Evolutionary conservation across 176 grass and related monocot genomes (phyloP).

Genomic region (Bromus sterilis): DNA sequence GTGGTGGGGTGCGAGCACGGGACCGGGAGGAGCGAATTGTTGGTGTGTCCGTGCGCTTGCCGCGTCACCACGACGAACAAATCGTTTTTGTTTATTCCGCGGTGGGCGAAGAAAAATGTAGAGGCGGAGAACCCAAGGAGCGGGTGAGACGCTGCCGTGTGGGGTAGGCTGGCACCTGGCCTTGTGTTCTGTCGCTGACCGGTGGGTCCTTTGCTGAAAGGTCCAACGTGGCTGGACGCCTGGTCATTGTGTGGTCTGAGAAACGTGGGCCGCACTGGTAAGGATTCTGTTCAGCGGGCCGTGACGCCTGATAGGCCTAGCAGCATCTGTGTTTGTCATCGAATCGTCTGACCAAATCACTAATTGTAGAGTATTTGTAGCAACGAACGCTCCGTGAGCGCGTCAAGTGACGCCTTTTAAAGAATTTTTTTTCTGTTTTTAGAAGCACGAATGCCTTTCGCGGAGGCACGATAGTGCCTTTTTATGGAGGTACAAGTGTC

Average conservation of each 20-base stretch:
- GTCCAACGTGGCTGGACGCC: neutral
- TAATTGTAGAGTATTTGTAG: no score
- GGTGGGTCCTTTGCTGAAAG: neutral
- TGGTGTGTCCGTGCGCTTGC: conserved; percentile 1
- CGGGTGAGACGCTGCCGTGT: conserved; percentile 4
- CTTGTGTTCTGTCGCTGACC: neutral
- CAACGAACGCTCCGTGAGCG: no score
- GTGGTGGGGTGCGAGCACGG: neutral
- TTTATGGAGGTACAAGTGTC: no score
- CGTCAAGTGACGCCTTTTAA: no score
- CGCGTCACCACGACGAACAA: neutral
- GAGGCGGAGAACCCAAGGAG: conserved; percentile 40
- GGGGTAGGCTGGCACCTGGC: neutral
- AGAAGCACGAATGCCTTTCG: no score
- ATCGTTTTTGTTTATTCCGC: neutral
- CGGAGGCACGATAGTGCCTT: no score
- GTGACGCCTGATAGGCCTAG: no score
- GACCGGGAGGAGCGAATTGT: neutral
- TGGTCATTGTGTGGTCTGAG: conserved; percentile 2
- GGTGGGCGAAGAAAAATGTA: neutral
- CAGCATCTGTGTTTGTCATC: no score
- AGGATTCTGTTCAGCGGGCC: neutral
- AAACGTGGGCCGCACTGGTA: neutral
- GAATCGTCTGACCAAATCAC: no score
- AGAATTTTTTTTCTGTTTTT: no score